Conservation (phyloP, 2,329 filamentous ascomycete genomes). For the Fusarium sp. region DNA sequence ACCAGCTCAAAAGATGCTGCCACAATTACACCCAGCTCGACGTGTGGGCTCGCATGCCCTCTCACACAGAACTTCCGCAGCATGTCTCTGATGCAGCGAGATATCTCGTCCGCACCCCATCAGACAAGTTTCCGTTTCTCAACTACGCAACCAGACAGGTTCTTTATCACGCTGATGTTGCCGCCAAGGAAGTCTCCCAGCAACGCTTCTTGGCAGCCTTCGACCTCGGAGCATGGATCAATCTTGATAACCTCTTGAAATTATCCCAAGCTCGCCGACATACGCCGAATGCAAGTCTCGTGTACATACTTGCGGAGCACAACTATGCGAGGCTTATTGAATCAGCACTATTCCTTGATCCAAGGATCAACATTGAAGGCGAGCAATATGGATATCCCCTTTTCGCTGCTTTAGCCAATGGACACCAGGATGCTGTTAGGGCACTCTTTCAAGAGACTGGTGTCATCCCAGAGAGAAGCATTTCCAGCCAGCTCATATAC, state of each 20-base stretch:
- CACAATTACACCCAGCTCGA: conserved; percentile 1
- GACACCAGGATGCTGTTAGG: background rate
- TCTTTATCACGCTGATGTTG: conserved; percentile 28
- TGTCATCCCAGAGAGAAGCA: background rate
- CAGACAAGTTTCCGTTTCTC: conserved; percentile 18
- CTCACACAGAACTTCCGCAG: background rate
- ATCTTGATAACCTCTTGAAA: conserved; percentile 13
- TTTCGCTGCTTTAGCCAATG: conserved; percentile 8
- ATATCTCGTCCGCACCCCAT: background rate
- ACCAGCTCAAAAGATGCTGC: conserved; percentile 22
- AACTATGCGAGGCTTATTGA: background rate
- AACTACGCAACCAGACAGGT: conserved; percentile 22
- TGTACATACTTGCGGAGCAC: conserved; percentile 24
- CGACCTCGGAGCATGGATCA: conserved; percentile 12
- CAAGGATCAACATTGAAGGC: background rate
- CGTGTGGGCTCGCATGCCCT: background rate
- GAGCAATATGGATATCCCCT: conserved; percentile 10
- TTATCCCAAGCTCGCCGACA: background rate
- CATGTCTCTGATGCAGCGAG: background rate
- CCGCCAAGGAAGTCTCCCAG: conserved; percentile 11
- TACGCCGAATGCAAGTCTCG: conserved; percentile 4
- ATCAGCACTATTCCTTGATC: background rate
- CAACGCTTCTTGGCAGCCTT: conserved; percentile 13
- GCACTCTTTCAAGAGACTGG: conserved; percentile 3
- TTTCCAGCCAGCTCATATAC: background rate